Evolutionary conservation across 108 stramenopile species (phyloP).

Genomic region (Aureococcus anophagefferens): DNA sequence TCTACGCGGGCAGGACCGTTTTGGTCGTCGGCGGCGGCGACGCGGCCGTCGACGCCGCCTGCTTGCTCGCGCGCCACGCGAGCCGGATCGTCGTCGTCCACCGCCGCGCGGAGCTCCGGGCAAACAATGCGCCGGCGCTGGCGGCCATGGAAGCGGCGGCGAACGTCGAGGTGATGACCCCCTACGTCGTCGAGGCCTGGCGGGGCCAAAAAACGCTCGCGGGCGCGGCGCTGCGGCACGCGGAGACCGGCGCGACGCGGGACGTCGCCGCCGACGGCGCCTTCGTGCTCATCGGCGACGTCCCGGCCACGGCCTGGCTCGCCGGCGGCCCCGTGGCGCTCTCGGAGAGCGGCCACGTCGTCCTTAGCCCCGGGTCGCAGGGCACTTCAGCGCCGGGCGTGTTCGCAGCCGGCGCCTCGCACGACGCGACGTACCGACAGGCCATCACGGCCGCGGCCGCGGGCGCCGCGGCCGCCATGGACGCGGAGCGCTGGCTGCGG

Average conservation of each 20-base stretch:
- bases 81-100: conserved; percentile 26
- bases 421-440: conserved; percentile 84
- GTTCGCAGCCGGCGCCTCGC: conserved; percentile 89
- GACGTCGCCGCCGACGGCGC: conserved; percentile 24
- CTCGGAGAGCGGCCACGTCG: too few relatives aligned
- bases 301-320: too few relatives aligned
- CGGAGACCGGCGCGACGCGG: neutral
- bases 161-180: conserved; percentile 28
- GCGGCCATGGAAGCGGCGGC: conserved; percentile 11
- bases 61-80: conserved; percentile 15
- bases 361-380: too few relatives aligned
- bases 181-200: too few relatives aligned
- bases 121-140: conserved; percentile 15
- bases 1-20: conserved; percentile 22
- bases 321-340: too few relatives aligned
- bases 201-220: conserved; percentile 28
- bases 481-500: conserved; percentile 90
- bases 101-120: conserved; percentile 20
- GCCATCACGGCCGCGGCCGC: conserved; percentile 85
- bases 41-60: conserved; percentile 31
- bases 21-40: conserved; percentile 36
- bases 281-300: conserved; percentile 35
- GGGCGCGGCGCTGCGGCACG: too few relatives aligned
- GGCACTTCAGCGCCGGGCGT: too few relatives aligned
- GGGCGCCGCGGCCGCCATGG: conserved; percentile 86